Conservation (phyloP, 306 rosid genomes). For the Glycyrrhiza uralensis region DNA sequence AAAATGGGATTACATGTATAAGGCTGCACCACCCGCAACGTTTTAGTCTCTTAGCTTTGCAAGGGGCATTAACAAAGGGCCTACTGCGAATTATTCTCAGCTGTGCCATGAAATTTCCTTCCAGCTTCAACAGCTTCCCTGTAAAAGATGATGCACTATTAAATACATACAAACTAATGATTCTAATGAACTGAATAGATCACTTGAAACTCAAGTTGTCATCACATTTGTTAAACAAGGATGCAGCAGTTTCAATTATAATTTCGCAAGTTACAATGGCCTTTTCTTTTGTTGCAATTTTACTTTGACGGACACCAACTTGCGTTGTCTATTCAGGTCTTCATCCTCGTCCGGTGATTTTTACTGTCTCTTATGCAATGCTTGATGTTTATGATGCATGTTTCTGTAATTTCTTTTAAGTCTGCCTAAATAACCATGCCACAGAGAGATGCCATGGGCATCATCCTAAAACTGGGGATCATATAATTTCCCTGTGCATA, state of each 20-base stretch:
- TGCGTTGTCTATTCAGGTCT: neutral
- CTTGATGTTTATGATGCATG: neutral
- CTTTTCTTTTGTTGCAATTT: neutral
- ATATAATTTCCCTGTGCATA: neutral
- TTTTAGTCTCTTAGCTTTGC: slow-evolving; percentile 13
- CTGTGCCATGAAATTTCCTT: slow-evolving; percentile 66
- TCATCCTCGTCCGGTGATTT: neutral
- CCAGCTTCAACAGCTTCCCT: slow-evolving; percentile 98
- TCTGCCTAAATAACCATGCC: neutral
- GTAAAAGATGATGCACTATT: slow-evolving; percentile 25
- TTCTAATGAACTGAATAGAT: neutral
- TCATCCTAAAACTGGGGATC: neutral
- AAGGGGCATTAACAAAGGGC: neutral
- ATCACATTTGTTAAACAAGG: neutral
- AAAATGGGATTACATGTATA: neutral
- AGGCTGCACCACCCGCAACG: neutral
- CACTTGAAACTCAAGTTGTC: neutral
- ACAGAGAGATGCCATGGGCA: neutral
- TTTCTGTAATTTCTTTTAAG: neutral
- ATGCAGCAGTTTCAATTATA: neutral
- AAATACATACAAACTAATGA: neutral
- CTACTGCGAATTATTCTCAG: slow-evolving; percentile 41
- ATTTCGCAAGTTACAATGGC: neutral
- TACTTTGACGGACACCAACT: neutral
- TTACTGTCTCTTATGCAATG: neutral